Base-by-base conservation (phyloP, 2,329 filamentous ascomycete genomes). In the Ceratocystis harringtonii region DNA sequence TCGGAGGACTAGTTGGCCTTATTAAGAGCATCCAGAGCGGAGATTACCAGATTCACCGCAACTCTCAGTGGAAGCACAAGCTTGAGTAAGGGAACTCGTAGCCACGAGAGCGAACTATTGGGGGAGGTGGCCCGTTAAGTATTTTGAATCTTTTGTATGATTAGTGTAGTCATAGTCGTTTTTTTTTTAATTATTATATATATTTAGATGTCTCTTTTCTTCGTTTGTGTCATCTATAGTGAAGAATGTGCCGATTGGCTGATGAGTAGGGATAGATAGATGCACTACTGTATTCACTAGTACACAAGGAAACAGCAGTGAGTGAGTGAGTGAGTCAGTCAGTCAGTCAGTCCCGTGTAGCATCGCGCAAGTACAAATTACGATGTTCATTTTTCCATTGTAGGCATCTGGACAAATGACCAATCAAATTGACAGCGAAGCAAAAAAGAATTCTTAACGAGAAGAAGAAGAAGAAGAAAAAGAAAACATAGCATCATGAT, bases 1-100 rank as follows among this genome's bases (percentile, higher is more conserved):
- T 86, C 17, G 81, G 80, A 0, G 84, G 83, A 0, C 70, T 86
- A 1, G 82, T 81, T 65, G 84, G 84, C 1, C 80, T 87, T 63
- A 79, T 75, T 71, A 81, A 81, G 73, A 78, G 81, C 44, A 84
- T 87, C 63, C 73, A 77, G 71, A 84, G 82, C 70, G 76, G 76
- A 69, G 81, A 84, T 65, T 83, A 83, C 67, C 71, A 77, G 71
- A 73, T 83, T 65, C 81, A 84, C 69, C 76, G 81, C 15, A 72
- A 75, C 45, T 80, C 81, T 0, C 72, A 75, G 70, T 84, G 81
- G 81, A 82, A 79, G 74, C 80, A 78, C 75, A 78, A 77, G 66
- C 74, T 69, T 10, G 69, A 70, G 36, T 41, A 41, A 41, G 10
- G 12, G 43, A 62, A 67, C 32, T 64, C 66, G n/a, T 50, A 41